Base-by-base conservation (phyloP, 345 rosid species). In the Hirschfeldia incana region DNA sequence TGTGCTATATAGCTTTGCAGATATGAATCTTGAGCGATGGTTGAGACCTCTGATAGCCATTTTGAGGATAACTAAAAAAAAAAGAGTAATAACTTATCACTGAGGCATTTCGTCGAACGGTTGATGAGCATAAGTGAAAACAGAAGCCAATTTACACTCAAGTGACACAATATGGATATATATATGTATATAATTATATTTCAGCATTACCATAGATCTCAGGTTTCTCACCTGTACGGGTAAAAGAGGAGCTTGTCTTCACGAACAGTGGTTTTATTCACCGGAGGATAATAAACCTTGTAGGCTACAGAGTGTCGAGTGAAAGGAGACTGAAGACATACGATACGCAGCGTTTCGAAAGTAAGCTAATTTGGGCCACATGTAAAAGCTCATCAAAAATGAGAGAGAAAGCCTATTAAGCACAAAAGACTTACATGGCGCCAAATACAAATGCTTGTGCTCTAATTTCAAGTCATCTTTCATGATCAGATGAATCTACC, bases 1-100 rank as follows among this genome's bases (percentile, higher is more conserved):
- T 16, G 88, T 83, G 65, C 81, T 80, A 71, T 63, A 83, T 57
- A 70, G 76, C 80, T 82, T 88, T 17, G 39, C 44, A 67, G 77
- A 76, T 1, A 76, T 8, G 8, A 34, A 62, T 68, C 77, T 74
- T 49, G 64, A 29, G 32, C 39, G 76, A 27, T 0, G 15, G n/a
- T 37, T 53, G n/a, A 66, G 74, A 57, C 63, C 62, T 77, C 69
- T 84, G 28, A 83, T 78, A 67, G 39, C 55, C 33, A 51, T 70
- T 34, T 8, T 28, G 66, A 69, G 60, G 8, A 69, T n/a, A 70
- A 66, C 13, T 10, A 6, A 6, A 70, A 28, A 15, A 29, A 29
- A 5, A 16, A 1, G 8, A 85, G 58, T 13, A 53, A 34, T 30
- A 68, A 79, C 0, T 62, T 49, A 10, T 74, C 75, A 75, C 0